phyloP scores from a whole-genome alignment of 306 rosid species.

The peach (Prunus persica) region Prunus_persica_NCBIv2 NC_034015.1:10712501-10713000 shows the following conservation, averaged over 20 bases:
- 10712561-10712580: slow-evolving; percentile 56
- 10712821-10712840: slow-evolving; percentile 92
- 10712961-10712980: slow-evolving; percentile 74
- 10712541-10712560: slow-evolving; percentile 74
- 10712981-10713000: slow-evolving; percentile 59
- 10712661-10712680: slow-evolving; percentile 62
- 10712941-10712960: slow-evolving; percentile 62
- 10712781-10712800: slow-evolving; percentile 64
- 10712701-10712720: slow-evolving; percentile 68
- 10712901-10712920: slow-evolving; percentile 75
- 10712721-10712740: slow-evolving; percentile 54
- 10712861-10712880: slow-evolving; percentile 52
- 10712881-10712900: slow-evolving; percentile 80
- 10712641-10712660: slow-evolving; percentile 49
- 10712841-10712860: slow-evolving; percentile 85
- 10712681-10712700: slow-evolving; percentile 86
- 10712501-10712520: slow-evolving; percentile 43
- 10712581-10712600: slow-evolving; percentile 68
- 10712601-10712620: slow-evolving; percentile 72
- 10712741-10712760: slow-evolving; percentile 78
- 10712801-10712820: slow-evolving; percentile 81
- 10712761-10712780: slow-evolving; percentile 95
- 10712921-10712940: slow-evolving; percentile 57
- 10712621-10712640: slow-evolving; percentile 63
- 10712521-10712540: slow-evolving; percentile 58